A percentile compares a stretch with the other conserved stretches of the same genome.
Evolutionary conservation across 305 asterid genomes (phyloP).

Genomic region (Fraxinus ornus): DNA sequence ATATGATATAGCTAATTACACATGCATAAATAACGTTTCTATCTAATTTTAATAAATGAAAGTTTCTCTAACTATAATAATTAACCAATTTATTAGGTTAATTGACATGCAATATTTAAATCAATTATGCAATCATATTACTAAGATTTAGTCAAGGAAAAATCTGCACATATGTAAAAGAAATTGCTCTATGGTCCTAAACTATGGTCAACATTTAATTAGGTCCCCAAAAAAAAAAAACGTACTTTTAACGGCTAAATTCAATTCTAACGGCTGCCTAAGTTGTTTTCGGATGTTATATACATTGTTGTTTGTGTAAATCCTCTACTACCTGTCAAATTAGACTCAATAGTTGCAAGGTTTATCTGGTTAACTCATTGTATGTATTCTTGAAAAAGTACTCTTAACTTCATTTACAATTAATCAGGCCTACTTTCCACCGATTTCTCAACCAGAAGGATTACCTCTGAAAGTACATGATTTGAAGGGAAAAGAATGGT

Average conservation of each 20-base stretch:
- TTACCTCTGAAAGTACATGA: constrained; percentile 76
- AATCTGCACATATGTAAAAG: not conserved
- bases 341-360: constrained; percentile 6
- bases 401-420: constrained; percentile 28
- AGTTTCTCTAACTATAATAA: too few species aligned
- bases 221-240: too few species aligned
- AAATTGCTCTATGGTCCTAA: not conserved
- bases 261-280: not conserved
- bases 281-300: not conserved
- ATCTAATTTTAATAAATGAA: too few species aligned
- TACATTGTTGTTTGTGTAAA: constrained; percentile 7
- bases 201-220: not conserved
- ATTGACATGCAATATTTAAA: not conserved
- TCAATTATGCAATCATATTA: not conserved
- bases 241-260: not conserved
- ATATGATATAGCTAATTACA: not conserved
- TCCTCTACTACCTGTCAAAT: constrained; percentile 9
- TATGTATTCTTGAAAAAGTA: constrained; percentile 18
- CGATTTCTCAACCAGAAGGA: constrained; percentile 86
- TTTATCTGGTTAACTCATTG: constrained; percentile 17
- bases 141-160: not conserved
- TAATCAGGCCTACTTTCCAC: constrained; percentile 85
- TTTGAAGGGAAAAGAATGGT: constrained; percentile 85
- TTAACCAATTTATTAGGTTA: not conserved
- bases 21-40: not conserved